Percentiles rank a stretch among this genome's conserved stretches.
Evolutionary conservation across 1,284 basidiomycete species (phyloP).

Genomic region (Ustilago tritici): DNA sequence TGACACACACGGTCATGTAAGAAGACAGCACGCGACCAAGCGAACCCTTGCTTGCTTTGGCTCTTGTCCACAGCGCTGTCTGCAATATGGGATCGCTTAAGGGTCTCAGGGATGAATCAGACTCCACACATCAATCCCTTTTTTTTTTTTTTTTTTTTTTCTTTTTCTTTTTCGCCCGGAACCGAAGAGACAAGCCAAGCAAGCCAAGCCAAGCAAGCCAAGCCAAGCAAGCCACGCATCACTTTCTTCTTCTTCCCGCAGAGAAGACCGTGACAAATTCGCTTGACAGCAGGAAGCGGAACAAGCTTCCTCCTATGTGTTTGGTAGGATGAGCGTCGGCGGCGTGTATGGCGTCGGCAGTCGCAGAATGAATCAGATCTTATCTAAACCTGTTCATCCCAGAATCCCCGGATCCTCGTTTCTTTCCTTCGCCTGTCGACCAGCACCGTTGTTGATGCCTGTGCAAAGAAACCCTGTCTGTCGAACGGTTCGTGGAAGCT

Average conservation of each 20-base stretch:
- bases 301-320: neutral
- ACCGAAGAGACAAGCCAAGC: neutral
- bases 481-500: too few species aligned
- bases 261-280: neutral
- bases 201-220: neutral
- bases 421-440: neutral
- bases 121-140: slow-evolving; percentile 23
- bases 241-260: neutral
- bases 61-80: neutral
- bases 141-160: neutral
- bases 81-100: slow-evolving; percentile 1
- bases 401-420: neutral
- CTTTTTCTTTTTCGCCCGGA: neutral
- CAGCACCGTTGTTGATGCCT: neutral
- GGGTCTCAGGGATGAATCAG: slow-evolving; percentile 38
- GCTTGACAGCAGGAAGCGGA: neutral
- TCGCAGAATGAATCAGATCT: slow-evolving; percentile 35
- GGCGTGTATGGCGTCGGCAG: neutral
- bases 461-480: neutral
- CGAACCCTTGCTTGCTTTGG: slow-evolving; percentile 10
- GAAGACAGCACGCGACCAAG: slow-evolving; percentile 7
- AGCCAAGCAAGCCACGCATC: neutral
- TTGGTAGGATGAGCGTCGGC: slow-evolving; percentile 6
- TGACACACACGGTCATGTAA: slow-evolving; percentile 4
- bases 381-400: slow-evolving; percentile 24